Conservation (phyloP, 352 stramenopile genomes). For the Phytophthora ohioensis region DNA sequence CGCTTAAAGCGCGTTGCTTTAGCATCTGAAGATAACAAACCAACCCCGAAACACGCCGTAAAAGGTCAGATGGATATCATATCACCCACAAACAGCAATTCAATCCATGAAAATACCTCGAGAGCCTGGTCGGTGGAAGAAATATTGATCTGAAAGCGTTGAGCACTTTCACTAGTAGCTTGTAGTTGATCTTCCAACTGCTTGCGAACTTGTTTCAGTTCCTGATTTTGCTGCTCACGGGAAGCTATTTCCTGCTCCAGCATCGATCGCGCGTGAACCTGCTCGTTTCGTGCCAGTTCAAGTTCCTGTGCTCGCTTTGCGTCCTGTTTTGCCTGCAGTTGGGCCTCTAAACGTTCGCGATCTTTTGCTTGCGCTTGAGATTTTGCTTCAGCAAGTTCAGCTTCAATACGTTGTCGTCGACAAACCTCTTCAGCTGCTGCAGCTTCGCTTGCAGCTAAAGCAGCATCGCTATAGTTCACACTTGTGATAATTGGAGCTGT, state of each 20-base stretch:
- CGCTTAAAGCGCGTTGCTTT: constrained; percentile 50
- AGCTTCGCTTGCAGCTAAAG: constrained; percentile 40
- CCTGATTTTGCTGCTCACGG: constrained; percentile 43
- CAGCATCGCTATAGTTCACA: constrained; percentile 23
- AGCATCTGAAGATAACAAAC: constrained; percentile 42
- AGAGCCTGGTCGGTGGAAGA: constrained; percentile 55
- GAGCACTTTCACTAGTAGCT: constrained; percentile 39
- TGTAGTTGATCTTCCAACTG: constrained; percentile 47
- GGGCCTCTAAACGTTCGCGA: constrained; percentile 36
- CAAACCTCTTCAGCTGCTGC: constrained; percentile 32
- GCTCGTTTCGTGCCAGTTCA: constrained; percentile 26
- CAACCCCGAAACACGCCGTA: background rate
- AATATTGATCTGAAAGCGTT: constrained; percentile 45
- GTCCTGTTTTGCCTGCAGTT: constrained; percentile 39
- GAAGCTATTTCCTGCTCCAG: constrained; percentile 37
- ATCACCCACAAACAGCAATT: too few relatives aligned
- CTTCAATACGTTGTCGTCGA: constrained; percentile 27
- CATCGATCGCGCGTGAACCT: constrained; percentile 37
- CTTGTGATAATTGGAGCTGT: background rate
- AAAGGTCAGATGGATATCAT: too few relatives aligned
- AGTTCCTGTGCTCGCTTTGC: constrained; percentile 36
- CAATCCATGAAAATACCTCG: constrained; percentile 39
- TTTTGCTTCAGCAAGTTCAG: constrained; percentile 33
- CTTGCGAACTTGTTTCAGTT: constrained; percentile 37
- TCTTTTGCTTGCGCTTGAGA: constrained; percentile 34